A percentile compares a stretch with the other conserved stretches of the same genome.
Conservation (phyloP, 768 basidiomycete genomes). For the Cyathus striatus region DNA sequence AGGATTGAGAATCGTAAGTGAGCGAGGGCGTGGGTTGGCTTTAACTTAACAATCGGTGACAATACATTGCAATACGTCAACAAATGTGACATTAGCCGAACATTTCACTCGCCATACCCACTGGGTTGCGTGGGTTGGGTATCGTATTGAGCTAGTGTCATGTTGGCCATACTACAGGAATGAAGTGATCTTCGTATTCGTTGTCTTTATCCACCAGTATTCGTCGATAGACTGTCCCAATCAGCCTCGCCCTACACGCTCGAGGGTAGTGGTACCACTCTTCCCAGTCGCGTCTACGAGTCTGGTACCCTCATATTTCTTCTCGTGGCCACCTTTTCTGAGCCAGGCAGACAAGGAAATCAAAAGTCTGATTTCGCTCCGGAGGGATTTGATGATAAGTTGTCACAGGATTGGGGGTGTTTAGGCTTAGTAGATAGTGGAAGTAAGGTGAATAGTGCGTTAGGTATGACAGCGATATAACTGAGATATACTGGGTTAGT, state of each 20-base stretch:
- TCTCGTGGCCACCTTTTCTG: constrained; percentile 7
- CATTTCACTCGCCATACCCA: neutral
- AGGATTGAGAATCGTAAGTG: too few relatives aligned
- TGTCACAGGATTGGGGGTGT: constrained; percentile 37
- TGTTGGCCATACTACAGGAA: neutral
- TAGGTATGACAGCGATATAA: constrained; percentile 55
- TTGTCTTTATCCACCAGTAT: constrained; percentile 45
- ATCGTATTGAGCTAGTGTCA: neutral
- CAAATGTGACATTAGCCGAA: constrained; percentile 10
- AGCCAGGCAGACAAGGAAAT: constrained; percentile 36
- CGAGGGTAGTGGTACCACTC: constrained; percentile 14
- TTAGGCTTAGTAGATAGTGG: constrained; percentile 16
- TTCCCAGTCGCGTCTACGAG: constrained; percentile 49
- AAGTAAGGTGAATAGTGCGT: constrained; percentile 32
- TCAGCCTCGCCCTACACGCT: constrained; percentile 26
- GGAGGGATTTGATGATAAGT: constrained; percentile 55
- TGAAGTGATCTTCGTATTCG: constrained; percentile 20
- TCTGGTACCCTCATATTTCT: constrained; percentile 57
- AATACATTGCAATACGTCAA: too few relatives aligned
- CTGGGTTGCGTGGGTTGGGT: neutral
- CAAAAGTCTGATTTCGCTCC: constrained; percentile 65
- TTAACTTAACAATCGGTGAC: too few relatives aligned
- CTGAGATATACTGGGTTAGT: constrained; percentile 25
- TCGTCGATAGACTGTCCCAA: constrained; percentile 62
- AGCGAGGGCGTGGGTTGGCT: too few relatives aligned